Percentiles rank a stretch among this genome's conserved stretches.
phyloP scores from a whole-genome alignment of 495 filamentous ascomycete genomes.

The Trichocladium uniseriatum region DNA sequence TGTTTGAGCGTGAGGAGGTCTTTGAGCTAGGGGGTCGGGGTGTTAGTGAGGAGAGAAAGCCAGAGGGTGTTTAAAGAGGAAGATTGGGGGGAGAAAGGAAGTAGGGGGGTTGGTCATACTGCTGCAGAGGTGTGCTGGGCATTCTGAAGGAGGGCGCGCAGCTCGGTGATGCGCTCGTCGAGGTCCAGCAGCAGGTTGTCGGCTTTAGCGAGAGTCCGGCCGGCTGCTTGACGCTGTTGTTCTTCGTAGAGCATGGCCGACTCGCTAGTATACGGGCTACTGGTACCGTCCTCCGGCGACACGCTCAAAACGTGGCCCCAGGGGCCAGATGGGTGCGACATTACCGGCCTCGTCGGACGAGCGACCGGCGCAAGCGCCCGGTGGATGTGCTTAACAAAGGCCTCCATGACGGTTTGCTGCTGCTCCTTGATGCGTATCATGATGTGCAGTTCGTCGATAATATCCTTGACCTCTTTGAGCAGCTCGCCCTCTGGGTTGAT shows the following conservation, averaged over 20 bases:
- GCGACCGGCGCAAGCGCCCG: neutral
- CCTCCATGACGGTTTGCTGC: constrained; percentile 49
- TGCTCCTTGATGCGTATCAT: constrained; percentile 53
- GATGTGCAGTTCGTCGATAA: constrained; percentile 64
- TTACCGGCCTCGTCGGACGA: neutral
- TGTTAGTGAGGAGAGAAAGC: neutral
- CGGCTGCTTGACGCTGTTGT: constrained; percentile 6
- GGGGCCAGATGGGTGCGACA: neutral
- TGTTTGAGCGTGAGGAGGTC: constrained; percentile 53
- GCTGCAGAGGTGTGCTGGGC: constrained; percentile 19
- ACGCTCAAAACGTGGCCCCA: constrained; percentile 5
- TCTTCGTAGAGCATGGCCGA: neutral
- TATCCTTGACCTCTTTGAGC: constrained; percentile 59
- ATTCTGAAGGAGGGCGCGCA: constrained; percentile 16
- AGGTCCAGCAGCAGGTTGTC: constrained; percentile 17
- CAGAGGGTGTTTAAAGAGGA: too few species aligned
- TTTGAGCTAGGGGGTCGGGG: constrained; percentile 20
- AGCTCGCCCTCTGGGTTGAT: constrained; percentile 60
- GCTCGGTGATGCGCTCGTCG: constrained; percentile 16
- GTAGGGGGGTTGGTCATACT: constrained; percentile 1
- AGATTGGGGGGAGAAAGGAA: neutral
- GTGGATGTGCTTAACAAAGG: constrained; percentile 48
- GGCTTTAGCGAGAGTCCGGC: constrained; percentile 12
- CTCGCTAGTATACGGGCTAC: neutral
- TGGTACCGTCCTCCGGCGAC: neutral